phyloP scores from a whole-genome alignment of 768 basidiomycete species.

The Leccinum imitatum region DNA sequence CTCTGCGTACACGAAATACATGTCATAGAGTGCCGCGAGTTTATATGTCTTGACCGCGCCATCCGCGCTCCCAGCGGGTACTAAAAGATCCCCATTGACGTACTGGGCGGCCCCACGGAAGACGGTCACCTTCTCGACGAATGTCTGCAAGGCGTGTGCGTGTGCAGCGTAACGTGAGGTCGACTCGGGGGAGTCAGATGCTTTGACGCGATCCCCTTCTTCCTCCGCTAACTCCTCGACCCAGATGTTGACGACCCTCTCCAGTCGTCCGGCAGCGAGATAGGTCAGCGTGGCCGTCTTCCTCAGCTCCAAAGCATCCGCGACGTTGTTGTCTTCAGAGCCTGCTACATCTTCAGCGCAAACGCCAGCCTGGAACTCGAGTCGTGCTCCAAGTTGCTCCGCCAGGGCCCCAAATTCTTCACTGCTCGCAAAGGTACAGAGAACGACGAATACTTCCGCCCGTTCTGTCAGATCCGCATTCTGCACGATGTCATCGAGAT shows the following conservation, averaged over 20 bases:
- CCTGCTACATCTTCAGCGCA: conserved; percentile 48
- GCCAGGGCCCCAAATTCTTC: conserved; percentile 87
- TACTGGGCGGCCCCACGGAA: conserved; percentile 88
- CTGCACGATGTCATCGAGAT: conserved; percentile 91
- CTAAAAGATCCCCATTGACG: conserved; percentile 65
- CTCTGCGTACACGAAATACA: conserved; percentile 95
- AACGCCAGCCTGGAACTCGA: conserved; percentile 79
- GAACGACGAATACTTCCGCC: conserved; percentile 94
- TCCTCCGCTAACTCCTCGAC: conserved; percentile 86
- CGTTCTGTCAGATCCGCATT: conserved; percentile 94
- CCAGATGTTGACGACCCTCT: conserved; percentile 90
- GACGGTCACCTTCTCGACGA: conserved; percentile 95
- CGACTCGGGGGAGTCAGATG: conserved; percentile 37
- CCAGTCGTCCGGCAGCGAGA: conserved; percentile 85
- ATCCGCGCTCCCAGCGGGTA: conserved; percentile 39
- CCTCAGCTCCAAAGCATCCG: conserved; percentile 48
- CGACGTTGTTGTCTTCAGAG: conserved; percentile 40
- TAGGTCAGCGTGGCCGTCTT: conserved; percentile 93
- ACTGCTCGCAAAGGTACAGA: conserved; percentile 87
- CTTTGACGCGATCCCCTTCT: conserved; percentile 52
- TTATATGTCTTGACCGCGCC: conserved; percentile 63
- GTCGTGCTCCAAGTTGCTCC: conserved; percentile 86
- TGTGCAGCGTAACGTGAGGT: conserved; percentile 74
- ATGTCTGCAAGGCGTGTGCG: conserved; percentile 84
- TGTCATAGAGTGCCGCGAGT: conserved; percentile 82